phyloP scores from a whole-genome alignment of 306 rosid species.

The Castanea sativa region DNA sequence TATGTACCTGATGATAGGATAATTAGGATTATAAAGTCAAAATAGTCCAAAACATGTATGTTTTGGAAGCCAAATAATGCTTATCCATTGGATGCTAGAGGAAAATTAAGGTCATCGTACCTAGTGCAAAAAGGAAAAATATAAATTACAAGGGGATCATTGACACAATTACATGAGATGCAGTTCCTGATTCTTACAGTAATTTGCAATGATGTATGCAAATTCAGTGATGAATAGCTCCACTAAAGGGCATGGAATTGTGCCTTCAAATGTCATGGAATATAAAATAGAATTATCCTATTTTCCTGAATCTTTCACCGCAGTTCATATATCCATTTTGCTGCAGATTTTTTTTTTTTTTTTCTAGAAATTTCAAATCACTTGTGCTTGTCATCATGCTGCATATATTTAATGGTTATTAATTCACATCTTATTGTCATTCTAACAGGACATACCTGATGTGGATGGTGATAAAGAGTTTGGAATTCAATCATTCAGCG shows the following conservation, averaged over 20 bases:
- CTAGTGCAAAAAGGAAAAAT: too few species aligned
- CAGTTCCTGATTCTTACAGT: too few species aligned
- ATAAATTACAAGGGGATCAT: too few species aligned
- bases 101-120: too few species aligned
- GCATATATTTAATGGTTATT: not conserved
- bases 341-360: not conserved
- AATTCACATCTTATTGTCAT: not conserved
- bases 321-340: not conserved
- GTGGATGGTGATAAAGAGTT: conserved; percentile 29
- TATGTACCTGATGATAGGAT: not conserved
- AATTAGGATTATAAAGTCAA: not conserved
- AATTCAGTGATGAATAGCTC: too few species aligned
- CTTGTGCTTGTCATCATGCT: not conserved
- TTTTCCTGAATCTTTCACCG: not conserved
- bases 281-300: not conserved
- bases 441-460: conserved; percentile 27
- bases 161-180: too few species aligned
- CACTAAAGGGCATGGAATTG: not conserved
- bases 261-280: not conserved
- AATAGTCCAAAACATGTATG: not conserved
- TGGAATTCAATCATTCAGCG: conserved; percentile 24
- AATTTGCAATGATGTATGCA: too few species aligned
- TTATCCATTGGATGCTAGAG: too few species aligned
- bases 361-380: not conserved
- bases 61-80: not conserved